These are phyloP conservation scores for Hypoxylon subgilvum DNA, from an alignment of 495 filamentous ascomycete species.

Conservation along the genomic window DNA sequence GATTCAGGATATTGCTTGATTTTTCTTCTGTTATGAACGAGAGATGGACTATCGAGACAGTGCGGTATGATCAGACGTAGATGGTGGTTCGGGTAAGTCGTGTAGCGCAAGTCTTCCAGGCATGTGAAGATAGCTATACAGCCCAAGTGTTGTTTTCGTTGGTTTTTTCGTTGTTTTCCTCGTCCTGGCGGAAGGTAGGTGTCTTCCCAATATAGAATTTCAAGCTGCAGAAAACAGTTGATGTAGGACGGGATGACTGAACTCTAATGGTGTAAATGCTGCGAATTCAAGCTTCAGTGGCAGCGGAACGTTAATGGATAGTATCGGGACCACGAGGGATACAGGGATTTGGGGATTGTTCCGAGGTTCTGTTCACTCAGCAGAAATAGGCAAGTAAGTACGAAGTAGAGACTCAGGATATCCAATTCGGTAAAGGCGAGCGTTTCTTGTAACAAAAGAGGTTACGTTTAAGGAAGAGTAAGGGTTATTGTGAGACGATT, in stretches of 20 bases:
- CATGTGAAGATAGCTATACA: conserved; percentile 11
- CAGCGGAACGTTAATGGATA: conserved; percentile 5
- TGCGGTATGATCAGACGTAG: not conserved
- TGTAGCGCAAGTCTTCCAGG: conserved; percentile 8
- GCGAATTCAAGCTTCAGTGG: not conserved
- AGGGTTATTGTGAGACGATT: conserved; percentile 26
- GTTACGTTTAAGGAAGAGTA: conserved; percentile 11
- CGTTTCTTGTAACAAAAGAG: conserved; percentile 18
- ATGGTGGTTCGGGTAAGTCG: conserved; percentile 1
- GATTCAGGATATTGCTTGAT: conserved; percentile 3
- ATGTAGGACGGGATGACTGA: conserved; percentile 3
- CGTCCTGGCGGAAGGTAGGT: too few species aligned
- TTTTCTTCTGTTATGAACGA: conserved; percentile 3
- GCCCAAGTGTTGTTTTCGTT: not conserved
- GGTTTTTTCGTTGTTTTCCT: too few species aligned
- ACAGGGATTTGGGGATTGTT: conserved; percentile 9
- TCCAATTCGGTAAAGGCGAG: not conserved
- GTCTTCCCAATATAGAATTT: not conserved
- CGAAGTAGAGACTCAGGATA: not conserved
- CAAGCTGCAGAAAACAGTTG: conserved; percentile 2
- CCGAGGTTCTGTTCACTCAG: not conserved
- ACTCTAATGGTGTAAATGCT: conserved; percentile 3
- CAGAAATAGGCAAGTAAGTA: not conserved
- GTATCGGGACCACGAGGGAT: not conserved
- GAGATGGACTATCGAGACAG: not conserved